phyloP scores from a whole-genome alignment of 2,329 filamentous ascomycete species.

The Endocalyx cinctus region DNA sequence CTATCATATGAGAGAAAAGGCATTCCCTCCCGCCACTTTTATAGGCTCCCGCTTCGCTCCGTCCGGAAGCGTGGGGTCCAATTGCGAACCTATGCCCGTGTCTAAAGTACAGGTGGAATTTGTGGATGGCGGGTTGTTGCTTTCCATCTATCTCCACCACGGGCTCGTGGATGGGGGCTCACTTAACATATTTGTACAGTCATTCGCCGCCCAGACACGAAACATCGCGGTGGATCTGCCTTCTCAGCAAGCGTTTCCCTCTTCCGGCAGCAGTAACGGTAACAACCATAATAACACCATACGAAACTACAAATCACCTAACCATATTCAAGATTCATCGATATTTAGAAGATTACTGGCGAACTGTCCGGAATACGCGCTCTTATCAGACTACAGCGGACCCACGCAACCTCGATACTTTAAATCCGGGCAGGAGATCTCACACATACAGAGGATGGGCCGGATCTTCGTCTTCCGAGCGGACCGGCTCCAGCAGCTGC shows the following conservation, averaged over 20 bases:
- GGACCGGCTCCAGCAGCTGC: conserved; percentile 28
- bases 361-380: conserved; percentile 34
- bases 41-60: conserved; percentile 18
- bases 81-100: conserved; percentile 28
- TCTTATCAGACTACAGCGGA: conserved; percentile 27
- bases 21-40: conserved; percentile 25
- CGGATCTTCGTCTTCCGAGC: conserved; percentile 37
- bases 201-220: conserved; percentile 31
- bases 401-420: conserved; percentile 31
- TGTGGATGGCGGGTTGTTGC: conserved; percentile 34
- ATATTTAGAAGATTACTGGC: conserved; percentile 22
- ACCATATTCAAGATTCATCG: conserved; percentile 9
- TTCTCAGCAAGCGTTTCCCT: conserved; percentile 21
- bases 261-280: conserved; percentile 10
- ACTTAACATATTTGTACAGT: conserved; percentile 33
- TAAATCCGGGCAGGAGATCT: conserved; percentile 20
- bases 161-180: conserved; percentile 37
- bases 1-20: conserved; percentile 17
- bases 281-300: conserved; percentile 10
- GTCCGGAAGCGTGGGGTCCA: conserved; percentile 14
- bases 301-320: conserved; percentile 4
- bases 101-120: conserved; percentile 34
- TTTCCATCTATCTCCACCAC: conserved; percentile 38
- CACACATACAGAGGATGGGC: conserved; percentile 30
- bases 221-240: conserved; percentile 18